A percentile compares a stretch with the other conserved stretches of the same genome.
Evolutionary conservation across 2,329 filamentous ascomycete species (phyloP).

Genomic region (Ophiognomonia clavigignenti-juglandacearum): DNA sequence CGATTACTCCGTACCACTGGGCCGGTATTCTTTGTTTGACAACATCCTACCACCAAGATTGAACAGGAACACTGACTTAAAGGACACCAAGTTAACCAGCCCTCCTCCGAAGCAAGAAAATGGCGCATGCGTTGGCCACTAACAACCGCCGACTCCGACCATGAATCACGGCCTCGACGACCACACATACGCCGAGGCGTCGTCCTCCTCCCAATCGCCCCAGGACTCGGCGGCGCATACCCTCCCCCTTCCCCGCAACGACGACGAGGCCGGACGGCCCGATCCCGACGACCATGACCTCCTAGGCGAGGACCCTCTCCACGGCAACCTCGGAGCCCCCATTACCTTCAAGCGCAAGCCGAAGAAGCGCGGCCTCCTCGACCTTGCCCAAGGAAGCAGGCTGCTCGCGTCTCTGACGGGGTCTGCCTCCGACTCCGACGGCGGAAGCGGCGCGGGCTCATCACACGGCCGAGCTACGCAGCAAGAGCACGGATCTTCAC

Average conservation of each 20-base stretch:
- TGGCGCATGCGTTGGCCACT: slow-evolving; percentile 8
- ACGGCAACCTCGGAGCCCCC: slow-evolving; percentile 42
- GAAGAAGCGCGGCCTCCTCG: slow-evolving; percentile 38
- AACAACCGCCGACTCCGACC: slow-evolving; percentile 10
- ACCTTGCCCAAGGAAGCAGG: slow-evolving; percentile 40
- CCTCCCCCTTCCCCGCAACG: slow-evolving; percentile 35
- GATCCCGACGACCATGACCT: slow-evolving; percentile 31
- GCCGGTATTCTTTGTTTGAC: too few species aligned
- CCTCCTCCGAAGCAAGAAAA: slow-evolving; percentile 9
- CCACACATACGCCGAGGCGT: slow-evolving; percentile 20
- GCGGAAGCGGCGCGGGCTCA: background rate
- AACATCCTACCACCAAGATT: too few species aligned
- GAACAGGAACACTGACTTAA: too few species aligned
- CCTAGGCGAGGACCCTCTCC: slow-evolving; percentile 53
- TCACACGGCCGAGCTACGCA: slow-evolving; percentile 5
- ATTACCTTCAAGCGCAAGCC: slow-evolving; percentile 70
- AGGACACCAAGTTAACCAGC: too few species aligned
- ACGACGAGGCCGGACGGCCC: slow-evolving; percentile 33
- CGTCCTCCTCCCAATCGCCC: slow-evolving; percentile 23
- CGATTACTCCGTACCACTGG: too few species aligned
- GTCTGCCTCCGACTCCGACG: slow-evolving; percentile 4
- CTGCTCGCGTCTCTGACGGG: slow-evolving; percentile 45
- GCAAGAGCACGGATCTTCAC: background rate
- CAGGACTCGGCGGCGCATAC: slow-evolving; percentile 25
- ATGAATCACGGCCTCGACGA: slow-evolving; percentile 17